Conservation (phyloP, 176 grass and related monocot species). For the Rhynchospora tenuis region DNA sequence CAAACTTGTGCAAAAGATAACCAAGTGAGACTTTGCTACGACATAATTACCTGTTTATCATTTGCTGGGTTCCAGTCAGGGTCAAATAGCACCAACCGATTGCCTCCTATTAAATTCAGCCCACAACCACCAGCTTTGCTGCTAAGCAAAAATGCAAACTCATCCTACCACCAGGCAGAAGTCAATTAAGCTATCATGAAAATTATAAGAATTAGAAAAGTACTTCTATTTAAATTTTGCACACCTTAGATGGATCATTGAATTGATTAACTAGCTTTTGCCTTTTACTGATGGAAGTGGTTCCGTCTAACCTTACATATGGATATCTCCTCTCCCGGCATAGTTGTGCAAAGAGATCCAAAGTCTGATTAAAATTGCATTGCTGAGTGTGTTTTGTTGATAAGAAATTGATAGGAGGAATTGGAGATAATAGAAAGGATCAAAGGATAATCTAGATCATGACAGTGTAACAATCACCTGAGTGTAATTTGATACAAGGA, state of each 20-base stretch:
- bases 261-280: constrained; percentile 92
- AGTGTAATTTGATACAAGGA: constrained; percentile 99
- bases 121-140: constrained; percentile 98
- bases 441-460: constrained; percentile 11
- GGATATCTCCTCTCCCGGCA: constrained; percentile 97
- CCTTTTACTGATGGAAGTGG: constrained; percentile 94
- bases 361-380: constrained; percentile 44
- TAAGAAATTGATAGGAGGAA: constrained; percentile 14
- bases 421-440: constrained; percentile 10
- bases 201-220: neutral
- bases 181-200: constrained; percentile 22
- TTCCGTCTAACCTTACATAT: constrained; percentile 80
- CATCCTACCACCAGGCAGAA: constrained; percentile 57
- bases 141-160: constrained; percentile 88
- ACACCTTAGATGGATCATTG: constrained; percentile 83
- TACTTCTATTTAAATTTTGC: constrained; percentile 11
- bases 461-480: constrained; percentile 46
- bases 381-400: constrained; percentile 10
- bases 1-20: constrained; percentile 18
- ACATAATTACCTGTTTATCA: constrained; percentile 83
- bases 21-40: neutral
- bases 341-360: constrained; percentile 94
- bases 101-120: constrained; percentile 96
- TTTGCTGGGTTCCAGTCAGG: constrained; percentile 99
- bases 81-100: constrained; percentile 93